These are phyloP conservation scores for Colletotrichum orchidophilum DNA, from an alignment of 2,329 filamentous ascomycete genomes.

Conservation along the genomic window DNA sequence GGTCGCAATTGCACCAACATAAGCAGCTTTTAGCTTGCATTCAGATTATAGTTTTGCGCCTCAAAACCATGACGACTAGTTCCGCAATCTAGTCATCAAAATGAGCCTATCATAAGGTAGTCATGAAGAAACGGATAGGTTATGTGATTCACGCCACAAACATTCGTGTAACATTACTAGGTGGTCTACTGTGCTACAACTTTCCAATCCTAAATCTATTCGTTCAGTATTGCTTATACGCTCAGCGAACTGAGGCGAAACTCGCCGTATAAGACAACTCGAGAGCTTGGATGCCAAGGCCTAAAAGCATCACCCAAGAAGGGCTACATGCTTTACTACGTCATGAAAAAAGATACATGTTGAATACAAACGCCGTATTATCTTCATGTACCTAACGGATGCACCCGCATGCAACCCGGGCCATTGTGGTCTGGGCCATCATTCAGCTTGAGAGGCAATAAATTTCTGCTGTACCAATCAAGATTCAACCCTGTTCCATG, in stretches of 20 bases:
- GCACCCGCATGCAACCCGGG: neutral
- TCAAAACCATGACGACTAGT: neutral
- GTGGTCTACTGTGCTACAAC: neutral
- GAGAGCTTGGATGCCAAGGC: neutral
- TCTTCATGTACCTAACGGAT: neutral
- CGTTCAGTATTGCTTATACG: neutral
- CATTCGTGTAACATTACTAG: neutral
- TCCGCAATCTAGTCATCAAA: neutral
- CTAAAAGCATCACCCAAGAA: neutral
- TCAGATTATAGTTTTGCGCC: neutral
- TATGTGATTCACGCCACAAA: neutral
- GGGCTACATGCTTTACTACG: neutral
- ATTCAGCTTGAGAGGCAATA: neutral
- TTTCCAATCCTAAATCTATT: neutral
- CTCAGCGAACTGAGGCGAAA: neutral
- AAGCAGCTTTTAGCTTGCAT: neutral
- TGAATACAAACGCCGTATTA: neutral
- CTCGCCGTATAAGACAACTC: neutral
- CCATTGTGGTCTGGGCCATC: neutral
- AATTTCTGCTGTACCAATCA: neutral
- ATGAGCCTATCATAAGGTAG: neutral
- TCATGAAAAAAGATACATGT: neutral
- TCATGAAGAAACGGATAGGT: neutral
- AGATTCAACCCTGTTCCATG: neutral
- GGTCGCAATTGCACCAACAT: neutral